A percentile compares a stretch with the other conserved stretches of the same genome.
Evolutionary conservation across 208 protist genomes (phyloP).

Genomic region (Acanthamoeba royreba): DNA sequence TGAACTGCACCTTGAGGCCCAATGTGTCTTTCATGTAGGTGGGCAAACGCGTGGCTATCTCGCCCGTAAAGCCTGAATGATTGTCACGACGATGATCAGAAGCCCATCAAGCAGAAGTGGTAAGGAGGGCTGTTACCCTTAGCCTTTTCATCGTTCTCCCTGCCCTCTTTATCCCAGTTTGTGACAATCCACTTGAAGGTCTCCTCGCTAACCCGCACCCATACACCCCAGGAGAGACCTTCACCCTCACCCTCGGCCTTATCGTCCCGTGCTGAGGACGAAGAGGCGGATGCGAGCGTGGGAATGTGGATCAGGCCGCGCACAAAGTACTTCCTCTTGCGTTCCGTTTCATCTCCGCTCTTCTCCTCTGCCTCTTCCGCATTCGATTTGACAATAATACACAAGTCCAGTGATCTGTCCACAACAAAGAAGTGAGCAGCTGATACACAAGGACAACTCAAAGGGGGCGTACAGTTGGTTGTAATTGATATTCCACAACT

Average conservation of each 20-base stretch:
- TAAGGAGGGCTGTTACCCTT: not conserved
- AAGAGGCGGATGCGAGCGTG: not conserved
- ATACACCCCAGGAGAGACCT: not conserved
- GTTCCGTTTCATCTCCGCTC: not conserved
- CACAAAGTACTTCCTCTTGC: not conserved
- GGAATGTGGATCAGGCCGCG: not conserved
- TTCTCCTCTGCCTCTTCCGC: not conserved
- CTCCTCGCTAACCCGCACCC: not conserved
- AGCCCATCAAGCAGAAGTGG: not conserved
- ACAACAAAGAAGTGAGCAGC: not conserved
- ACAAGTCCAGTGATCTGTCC: not conserved
- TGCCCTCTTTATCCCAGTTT: not conserved
- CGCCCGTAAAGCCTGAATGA: not conserved
- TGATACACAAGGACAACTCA: not conserved
- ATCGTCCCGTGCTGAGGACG: not conserved
- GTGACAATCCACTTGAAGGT: conserved; percentile 7
- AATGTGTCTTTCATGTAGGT: not conserved
- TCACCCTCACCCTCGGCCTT: not conserved
- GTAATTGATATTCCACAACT: not conserved
- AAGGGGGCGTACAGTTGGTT: not conserved
- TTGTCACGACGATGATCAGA: not conserved
- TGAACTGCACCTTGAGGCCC: not conserved
- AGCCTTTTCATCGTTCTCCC: not conserved
- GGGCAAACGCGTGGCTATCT: not conserved
- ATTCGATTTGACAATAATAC: not conserved